phyloP scores from a whole-genome alignment of 768 basidiomycete genomes.

The Xerocomellus chrysenteron region DNA sequence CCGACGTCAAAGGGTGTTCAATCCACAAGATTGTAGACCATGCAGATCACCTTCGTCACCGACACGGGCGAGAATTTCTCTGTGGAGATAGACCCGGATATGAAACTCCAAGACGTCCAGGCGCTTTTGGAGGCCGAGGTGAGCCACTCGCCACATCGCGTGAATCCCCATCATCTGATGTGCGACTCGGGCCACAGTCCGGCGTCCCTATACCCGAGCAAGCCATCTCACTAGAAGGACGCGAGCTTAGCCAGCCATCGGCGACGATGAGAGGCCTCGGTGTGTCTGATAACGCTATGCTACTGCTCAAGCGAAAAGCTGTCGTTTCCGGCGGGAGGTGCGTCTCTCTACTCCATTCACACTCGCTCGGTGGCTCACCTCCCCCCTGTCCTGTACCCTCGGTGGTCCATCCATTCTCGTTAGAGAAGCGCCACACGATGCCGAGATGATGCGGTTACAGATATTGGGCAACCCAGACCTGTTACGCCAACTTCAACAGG shows the following conservation, averaged over 20 bases:
- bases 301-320: slow-evolving; percentile 66
- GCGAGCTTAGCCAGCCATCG: slow-evolving; percentile 64
- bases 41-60: slow-evolving; percentile 73
- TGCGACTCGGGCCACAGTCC: slow-evolving; percentile 46
- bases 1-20: background rate
- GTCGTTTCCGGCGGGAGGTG: slow-evolving; percentile 43
- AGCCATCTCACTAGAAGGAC: slow-evolving; percentile 63
- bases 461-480: slow-evolving; percentile 80
- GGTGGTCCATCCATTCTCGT: background rate
- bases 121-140: slow-evolving; percentile 96
- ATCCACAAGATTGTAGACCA: slow-evolving; percentile 29
- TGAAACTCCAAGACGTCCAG: slow-evolving; percentile 92
- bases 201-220: slow-evolving; percentile 73
- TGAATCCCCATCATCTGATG: background rate
- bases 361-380: background rate
- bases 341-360: background rate
- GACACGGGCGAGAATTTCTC: slow-evolving; percentile 62
- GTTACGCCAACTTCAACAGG: slow-evolving; percentile 71
- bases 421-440: slow-evolving; percentile 73
- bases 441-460: slow-evolving; percentile 90
- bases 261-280: slow-evolving; percentile 68
- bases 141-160: slow-evolving; percentile 27
- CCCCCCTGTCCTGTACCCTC: background rate
- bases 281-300: slow-evolving; percentile 58
- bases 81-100: slow-evolving; percentile 84